These are phyloP conservation scores for Parsonsia alboflavescens DNA, from an alignment of 257 asterid species.

Conservation along the genomic window DNA sequence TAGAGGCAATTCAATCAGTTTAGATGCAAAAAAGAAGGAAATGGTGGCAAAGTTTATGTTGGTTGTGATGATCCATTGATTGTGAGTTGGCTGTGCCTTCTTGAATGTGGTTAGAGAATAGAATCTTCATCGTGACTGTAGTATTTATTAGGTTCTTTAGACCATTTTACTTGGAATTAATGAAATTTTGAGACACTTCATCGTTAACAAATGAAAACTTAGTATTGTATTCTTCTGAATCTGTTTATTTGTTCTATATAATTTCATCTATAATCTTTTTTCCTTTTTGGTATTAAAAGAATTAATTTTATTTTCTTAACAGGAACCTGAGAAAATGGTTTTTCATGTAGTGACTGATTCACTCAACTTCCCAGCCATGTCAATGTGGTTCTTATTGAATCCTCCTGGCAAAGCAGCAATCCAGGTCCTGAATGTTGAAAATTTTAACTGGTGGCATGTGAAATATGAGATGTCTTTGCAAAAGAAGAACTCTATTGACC, in stretches of 20 bases:
- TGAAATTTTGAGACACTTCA: neutral
- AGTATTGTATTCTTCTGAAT: neutral
- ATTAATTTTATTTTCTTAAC: slow-evolving; percentile 23
- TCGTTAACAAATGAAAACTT: neutral
- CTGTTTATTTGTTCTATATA: too few relatives aligned
- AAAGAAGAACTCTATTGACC: slow-evolving; percentile 58
- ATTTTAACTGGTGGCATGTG: slow-evolving; percentile 49
- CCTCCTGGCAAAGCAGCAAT: slow-evolving; percentile 74
- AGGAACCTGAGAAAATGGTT: slow-evolving; percentile 73
- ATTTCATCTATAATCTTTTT: neutral
- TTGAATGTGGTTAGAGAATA: neutral
- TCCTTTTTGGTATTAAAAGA: slow-evolving; percentile 3
- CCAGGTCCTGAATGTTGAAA: slow-evolving; percentile 59
- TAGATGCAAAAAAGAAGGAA: neutral
- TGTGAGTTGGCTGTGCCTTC: neutral
- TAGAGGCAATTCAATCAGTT: slow-evolving; percentile 1
- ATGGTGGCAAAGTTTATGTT: neutral
- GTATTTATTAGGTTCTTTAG: neutral
- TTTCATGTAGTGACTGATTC: slow-evolving; percentile 85
- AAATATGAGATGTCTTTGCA: slow-evolving; percentile 45
- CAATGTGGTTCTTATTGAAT: slow-evolving; percentile 89
- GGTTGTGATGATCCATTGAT: neutral
- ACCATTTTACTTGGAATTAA: neutral
- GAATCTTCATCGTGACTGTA: neutral
- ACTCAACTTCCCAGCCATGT: slow-evolving; percentile 71